Evolutionary conservation across 2,329 filamentous ascomycete species (phyloP).

Genomic region (Didymella pomorum): DNA sequence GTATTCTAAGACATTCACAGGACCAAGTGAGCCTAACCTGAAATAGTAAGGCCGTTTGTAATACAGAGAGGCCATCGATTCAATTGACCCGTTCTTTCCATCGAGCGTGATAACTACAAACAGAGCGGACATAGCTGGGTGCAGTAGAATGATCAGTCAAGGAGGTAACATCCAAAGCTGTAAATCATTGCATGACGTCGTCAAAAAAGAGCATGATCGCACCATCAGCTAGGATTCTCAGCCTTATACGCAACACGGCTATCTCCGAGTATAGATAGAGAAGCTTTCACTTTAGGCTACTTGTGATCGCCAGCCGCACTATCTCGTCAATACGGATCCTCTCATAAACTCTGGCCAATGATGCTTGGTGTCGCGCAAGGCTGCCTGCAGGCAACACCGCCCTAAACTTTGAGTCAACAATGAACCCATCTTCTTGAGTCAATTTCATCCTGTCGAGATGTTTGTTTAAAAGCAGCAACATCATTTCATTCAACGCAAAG

Average conservation of each 20-base stretch:
- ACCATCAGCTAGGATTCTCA: background rate
- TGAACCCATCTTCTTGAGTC: conserved; percentile 28
- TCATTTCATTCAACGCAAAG: background rate
- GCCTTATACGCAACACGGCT: background rate
- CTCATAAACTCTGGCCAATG: conserved; percentile 28
- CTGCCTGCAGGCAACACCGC: conserved; percentile 43
- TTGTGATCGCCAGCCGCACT: background rate
- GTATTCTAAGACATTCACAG: background rate
- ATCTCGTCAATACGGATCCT: conserved; percentile 8
- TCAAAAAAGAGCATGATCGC: background rate
- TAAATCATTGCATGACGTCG: background rate
- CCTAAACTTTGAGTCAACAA: conserved; percentile 34
- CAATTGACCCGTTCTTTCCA: background rate
- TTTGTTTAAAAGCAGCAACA: conserved; percentile 11
- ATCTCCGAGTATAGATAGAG: background rate
- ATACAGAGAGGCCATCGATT: background rate
- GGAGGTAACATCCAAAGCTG: background rate
- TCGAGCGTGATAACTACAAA: background rate
- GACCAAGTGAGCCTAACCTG: background rate
- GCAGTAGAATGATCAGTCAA: background rate
- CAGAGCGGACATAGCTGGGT: background rate
- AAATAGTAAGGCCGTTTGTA: background rate
- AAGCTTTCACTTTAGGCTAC: background rate
- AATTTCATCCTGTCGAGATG: conserved; percentile 12
- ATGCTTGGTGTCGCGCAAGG: conserved; percentile 24